phyloP scores from a whole-genome alignment of 108 stramenopile species.

The Cylindrotheca fusiformis region DNA sequence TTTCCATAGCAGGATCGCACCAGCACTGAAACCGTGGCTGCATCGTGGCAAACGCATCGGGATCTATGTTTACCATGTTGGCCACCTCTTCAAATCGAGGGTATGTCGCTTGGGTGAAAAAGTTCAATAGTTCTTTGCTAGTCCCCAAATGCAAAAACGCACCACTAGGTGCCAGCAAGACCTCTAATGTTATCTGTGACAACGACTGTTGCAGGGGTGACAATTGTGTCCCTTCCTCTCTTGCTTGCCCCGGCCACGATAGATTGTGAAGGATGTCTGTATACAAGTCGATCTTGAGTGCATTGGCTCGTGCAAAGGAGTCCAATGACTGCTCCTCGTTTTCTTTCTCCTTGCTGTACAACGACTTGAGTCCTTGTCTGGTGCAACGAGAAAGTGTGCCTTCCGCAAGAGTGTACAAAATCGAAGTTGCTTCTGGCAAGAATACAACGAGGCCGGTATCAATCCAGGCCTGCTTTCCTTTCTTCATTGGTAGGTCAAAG shows the following conservation, averaged over 20 bases:
- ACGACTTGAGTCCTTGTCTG: slow-evolving; percentile 28
- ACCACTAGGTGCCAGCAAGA: slow-evolving; percentile 47
- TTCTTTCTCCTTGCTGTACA: slow-evolving; percentile 22
- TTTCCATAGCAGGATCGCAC: not conserved
- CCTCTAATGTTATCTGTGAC: slow-evolving; percentile 34
- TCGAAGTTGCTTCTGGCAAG: slow-evolving; percentile 48
- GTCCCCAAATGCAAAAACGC: slow-evolving; percentile 77
- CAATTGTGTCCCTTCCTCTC: not conserved
- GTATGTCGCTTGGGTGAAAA: slow-evolving; percentile 34
- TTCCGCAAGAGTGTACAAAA: slow-evolving; percentile 34
- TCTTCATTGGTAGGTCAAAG: slow-evolving; percentile 3
- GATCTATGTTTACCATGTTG: not conserved
- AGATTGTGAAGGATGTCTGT: slow-evolving; percentile 54
- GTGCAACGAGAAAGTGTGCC: slow-evolving; percentile 41
- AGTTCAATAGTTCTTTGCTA: slow-evolving; percentile 65
- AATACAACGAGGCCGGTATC: slow-evolving; percentile 77
- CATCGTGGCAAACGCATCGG: not conserved
- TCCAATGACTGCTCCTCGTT: slow-evolving; percentile 8
- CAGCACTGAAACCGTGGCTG: slow-evolving; percentile 8
- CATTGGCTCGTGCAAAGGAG: slow-evolving; percentile 36
- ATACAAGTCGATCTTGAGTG: slow-evolving; percentile 52
- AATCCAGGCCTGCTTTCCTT: slow-evolving; percentile 64
- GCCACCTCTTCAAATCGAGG: not conserved
- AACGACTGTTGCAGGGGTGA: slow-evolving; percentile 16
- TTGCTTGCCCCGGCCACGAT: slow-evolving; percentile 23